Evolutionary conservation across 2,329 filamentous ascomycete genomes (phyloP).

Genomic region (Thermothelomyces thermophilus): DNA sequence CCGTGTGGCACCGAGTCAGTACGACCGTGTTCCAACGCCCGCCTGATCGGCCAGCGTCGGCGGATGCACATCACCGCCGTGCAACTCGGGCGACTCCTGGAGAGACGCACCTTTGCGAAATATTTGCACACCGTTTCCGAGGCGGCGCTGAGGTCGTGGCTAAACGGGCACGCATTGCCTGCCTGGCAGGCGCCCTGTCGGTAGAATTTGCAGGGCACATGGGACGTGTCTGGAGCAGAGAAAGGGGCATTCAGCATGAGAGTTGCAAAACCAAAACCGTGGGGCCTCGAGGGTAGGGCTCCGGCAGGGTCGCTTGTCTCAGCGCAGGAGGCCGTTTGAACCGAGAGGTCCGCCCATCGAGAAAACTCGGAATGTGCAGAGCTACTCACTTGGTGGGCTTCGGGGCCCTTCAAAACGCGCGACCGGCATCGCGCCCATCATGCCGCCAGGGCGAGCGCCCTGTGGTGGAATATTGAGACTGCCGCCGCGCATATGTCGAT

Average conservation of each 20-base stretch:
- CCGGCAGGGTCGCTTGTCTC: too few relatives aligned
- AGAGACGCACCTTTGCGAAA: conserved; percentile 76
- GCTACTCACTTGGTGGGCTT: conserved; percentile 55
- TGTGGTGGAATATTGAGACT: conserved; percentile 47
- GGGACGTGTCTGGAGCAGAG: conserved; percentile 66
- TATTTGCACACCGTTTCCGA: conserved; percentile 95
- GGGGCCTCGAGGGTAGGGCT: background rate
- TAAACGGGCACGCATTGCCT: conserved; percentile 91
- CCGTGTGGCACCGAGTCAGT: conserved; percentile 19
- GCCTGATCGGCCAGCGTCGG: conserved; percentile 2
- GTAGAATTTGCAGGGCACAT: conserved; percentile 99
- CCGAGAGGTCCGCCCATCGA: background rate
- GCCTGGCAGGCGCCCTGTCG: conserved; percentile 93
- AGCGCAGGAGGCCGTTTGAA: background rate
- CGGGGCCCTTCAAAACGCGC: conserved; percentile 52
- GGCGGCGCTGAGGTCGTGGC: conserved; percentile 80
- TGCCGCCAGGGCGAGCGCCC: conserved; percentile 25
- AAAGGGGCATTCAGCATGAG: background rate
- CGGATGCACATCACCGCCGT: background rate
- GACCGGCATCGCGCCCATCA: conserved; percentile 32
- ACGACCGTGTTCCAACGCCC: conserved; percentile 8
- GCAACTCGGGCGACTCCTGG: background rate
- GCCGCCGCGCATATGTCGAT: conserved; percentile 47
- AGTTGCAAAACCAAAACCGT: too few relatives aligned
- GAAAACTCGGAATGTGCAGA: background rate